Evolutionary conservation across 345 rosid genomes (phyloP).

Genomic region (Syzygium oleosum): DNA sequence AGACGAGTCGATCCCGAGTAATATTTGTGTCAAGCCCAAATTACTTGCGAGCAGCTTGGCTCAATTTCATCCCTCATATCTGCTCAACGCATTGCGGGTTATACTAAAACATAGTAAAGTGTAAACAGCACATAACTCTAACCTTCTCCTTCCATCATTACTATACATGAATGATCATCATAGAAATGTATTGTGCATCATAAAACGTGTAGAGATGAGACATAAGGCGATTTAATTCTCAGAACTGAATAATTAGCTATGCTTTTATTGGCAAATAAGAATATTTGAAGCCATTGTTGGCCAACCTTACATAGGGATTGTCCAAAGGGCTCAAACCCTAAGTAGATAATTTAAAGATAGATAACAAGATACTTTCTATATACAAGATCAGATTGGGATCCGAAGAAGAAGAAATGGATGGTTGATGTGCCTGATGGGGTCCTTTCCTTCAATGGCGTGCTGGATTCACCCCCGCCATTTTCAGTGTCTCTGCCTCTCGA

Average conservation of each 20-base stretch:
- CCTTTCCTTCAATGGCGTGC: not conserved
- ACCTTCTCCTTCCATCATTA: not conserved
- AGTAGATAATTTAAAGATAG: not conserved
- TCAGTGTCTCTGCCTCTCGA: slow-evolving; percentile 37
- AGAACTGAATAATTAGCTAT: not conserved
- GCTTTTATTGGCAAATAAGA: not conserved
- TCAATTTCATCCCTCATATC: not conserved
- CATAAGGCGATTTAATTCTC: not conserved
- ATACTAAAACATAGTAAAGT: not conserved
- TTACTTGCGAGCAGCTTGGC: not conserved
- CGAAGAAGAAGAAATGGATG: not conserved
- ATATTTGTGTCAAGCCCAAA: not conserved
- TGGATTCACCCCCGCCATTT: slow-evolving; percentile 52
- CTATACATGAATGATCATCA: not conserved
- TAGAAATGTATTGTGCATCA: not conserved
- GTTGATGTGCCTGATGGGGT: not conserved
- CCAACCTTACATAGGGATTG: not conserved
- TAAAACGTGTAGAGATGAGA: not conserved
- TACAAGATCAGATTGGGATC: not conserved
- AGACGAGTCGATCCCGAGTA: not conserved
- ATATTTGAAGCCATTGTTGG: not conserved
- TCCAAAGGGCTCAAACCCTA: not conserved
- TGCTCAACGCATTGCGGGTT: not conserved
- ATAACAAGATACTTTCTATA: not conserved
- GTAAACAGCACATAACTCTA: not conserved